Evolutionary conservation across 495 filamentous ascomycete genomes (phyloP).

Genomic region (Evernia prunastri): DNA sequence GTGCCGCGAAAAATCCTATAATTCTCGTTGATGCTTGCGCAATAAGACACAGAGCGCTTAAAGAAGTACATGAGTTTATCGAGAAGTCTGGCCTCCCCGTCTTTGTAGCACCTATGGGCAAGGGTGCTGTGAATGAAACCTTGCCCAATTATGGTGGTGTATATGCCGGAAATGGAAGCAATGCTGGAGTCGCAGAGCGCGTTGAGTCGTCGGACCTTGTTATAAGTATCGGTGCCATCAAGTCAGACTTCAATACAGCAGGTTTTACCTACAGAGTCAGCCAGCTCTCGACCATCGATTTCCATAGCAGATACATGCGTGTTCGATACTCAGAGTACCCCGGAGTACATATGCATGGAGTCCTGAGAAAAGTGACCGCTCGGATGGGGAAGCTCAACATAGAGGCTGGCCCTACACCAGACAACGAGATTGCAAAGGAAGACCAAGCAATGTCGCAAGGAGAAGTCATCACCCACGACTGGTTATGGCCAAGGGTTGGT

Average conservation of each 20-base stretch:
- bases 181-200: constrained; percentile 59
- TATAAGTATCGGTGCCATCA: constrained; percentile 73
- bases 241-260: constrained; percentile 86
- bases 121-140: constrained; percentile 77
- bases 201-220: constrained; percentile 81
- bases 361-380: constrained; percentile 67
- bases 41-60: constrained; percentile 67
- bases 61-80: constrained; percentile 72
- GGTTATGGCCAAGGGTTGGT: constrained; percentile 78
- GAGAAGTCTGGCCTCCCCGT: constrained; percentile 70
- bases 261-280: constrained; percentile 83
- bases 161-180: constrained; percentile 76
- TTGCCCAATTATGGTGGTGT: constrained; percentile 74
- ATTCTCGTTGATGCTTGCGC: constrained; percentile 91
- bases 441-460: constrained; percentile 41
- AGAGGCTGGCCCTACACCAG: constrained; percentile 36
- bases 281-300: constrained; percentile 78
- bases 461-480: constrained; percentile 68
- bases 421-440: constrained; percentile 51
- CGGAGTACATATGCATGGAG: constrained; percentile 75
- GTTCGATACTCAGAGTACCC: constrained; percentile 82
- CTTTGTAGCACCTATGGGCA: constrained; percentile 90
- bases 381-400: constrained; percentile 51
- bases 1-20: constrained; percentile 67
- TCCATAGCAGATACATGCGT: constrained; percentile 69